A percentile compares a stretch with the other conserved stretches of the same genome.
These are phyloP conservation scores for Aspergillus kassunensis DNA, from an alignment of 495 filamentous ascomycete genomes.

Conservation along the genomic window DNA sequence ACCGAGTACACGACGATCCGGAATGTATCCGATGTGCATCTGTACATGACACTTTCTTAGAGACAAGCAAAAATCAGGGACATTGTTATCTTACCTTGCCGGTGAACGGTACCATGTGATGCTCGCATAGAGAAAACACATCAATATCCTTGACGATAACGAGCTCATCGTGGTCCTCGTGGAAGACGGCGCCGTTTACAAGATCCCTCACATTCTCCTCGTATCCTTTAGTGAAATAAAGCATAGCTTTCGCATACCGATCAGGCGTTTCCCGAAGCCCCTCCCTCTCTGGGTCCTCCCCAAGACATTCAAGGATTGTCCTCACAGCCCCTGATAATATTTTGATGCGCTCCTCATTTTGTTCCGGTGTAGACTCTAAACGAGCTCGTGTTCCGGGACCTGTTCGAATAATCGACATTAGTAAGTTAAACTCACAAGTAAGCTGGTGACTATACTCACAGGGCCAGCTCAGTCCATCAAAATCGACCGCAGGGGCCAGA, in stretches of 20 bases:
- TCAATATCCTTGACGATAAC: slow-evolving; percentile 98
- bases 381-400: slow-evolving; percentile 76
- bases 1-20: slow-evolving; percentile 77
- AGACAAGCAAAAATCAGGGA: neutral
- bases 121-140: slow-evolving; percentile 92
- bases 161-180: slow-evolving; percentile 94
- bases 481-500: slow-evolving; percentile 61
- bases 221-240: slow-evolving; percentile 98
- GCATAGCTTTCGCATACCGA: slow-evolving; percentile 92
- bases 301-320: slow-evolving; percentile 92
- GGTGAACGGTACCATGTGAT: slow-evolving; percentile 94
- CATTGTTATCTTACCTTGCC: slow-evolving; percentile 68
- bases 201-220: slow-evolving; percentile 92
- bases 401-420: slow-evolving; percentile 25
- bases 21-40: slow-evolving; percentile 99
- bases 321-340: slow-evolving; percentile 81
- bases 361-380: slow-evolving; percentile 70
- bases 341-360: slow-evolving; percentile 64
- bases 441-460: slow-evolving; percentile 43
- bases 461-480: slow-evolving; percentile 69
- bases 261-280: slow-evolving; percentile 83
- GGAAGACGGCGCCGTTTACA: slow-evolving; percentile 92
- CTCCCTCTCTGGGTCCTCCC: slow-evolving; percentile 91
- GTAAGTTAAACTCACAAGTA: neutral
- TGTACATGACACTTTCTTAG: slow-evolving; percentile 28